Evolutionary conservation across 306 rosid genomes (phyloP).

Genomic region (Cucurbita pepo): DNA sequence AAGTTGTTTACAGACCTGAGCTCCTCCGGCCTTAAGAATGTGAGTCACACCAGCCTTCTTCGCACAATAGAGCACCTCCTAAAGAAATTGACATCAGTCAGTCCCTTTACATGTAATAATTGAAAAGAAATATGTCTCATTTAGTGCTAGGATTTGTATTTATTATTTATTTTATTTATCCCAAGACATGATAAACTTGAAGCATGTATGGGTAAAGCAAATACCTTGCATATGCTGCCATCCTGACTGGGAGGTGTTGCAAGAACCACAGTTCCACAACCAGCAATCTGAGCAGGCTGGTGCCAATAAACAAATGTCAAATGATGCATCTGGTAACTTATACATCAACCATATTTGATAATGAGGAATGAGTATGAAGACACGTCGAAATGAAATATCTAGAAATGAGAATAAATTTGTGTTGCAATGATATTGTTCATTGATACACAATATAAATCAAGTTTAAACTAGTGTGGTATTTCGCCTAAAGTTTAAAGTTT

Average conservation of each 20-base stretch:
- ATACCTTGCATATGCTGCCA: constrained; percentile 83
- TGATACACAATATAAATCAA: background rate
- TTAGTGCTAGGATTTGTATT: background rate
- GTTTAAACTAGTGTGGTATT: background rate
- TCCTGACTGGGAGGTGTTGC: constrained; percentile 84
- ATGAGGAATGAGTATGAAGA: background rate
- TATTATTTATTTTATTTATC: background rate
- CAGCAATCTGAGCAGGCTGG: constrained; percentile 97
- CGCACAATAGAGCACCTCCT: constrained; percentile 97
- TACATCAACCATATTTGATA: background rate
- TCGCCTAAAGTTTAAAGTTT: background rate
- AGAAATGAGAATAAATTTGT: background rate
- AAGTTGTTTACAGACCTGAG: constrained; percentile 53
- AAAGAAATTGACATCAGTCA: constrained; percentile 13
- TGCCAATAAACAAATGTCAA: constrained; percentile 11
- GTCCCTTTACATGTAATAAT: constrained; percentile 3
- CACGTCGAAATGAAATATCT: background rate
- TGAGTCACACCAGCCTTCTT: constrained; percentile 97
- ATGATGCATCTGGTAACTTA: background rate
- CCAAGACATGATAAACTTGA: background rate
- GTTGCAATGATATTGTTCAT: background rate
- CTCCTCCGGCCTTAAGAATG: constrained; percentile 98
- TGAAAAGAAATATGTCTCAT: background rate
- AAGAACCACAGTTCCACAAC: constrained; percentile 80
- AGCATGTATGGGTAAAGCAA: background rate